Evolutionary conservation across 2,329 filamentous ascomycete genomes (phyloP).

Genomic region (Ophiocordyceps camponoti-leonardi): DNA sequence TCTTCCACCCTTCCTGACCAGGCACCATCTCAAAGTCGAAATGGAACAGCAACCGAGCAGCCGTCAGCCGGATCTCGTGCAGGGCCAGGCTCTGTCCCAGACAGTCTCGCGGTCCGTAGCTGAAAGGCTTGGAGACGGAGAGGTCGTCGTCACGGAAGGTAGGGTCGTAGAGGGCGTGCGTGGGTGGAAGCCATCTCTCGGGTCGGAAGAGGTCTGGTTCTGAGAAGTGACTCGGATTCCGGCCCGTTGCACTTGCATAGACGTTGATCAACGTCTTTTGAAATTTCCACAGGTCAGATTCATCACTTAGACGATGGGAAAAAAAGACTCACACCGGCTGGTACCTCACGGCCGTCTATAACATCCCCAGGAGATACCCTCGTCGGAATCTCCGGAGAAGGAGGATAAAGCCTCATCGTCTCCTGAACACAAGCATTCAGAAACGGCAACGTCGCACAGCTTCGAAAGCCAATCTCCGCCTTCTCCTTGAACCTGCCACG

Average conservation of each 20-base stretch:
- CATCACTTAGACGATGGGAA: neutral
- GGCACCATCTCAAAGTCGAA: conserved; percentile 20
- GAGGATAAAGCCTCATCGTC: conserved; percentile 22
- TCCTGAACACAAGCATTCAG: conserved; percentile 25
- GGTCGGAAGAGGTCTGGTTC: conserved; percentile 27
- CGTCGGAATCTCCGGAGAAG: conserved; percentile 11
- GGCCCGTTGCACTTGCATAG: conserved; percentile 25
- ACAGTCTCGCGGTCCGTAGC: conserved; percentile 20
- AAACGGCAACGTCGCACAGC: conserved; percentile 12
- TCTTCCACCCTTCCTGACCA: neutral
- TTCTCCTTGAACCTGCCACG: conserved; percentile 13
- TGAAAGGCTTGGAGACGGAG: conserved; percentile 19
- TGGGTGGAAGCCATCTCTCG: conserved; percentile 22
- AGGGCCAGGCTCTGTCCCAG: conserved; percentile 24
- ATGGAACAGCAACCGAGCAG: conserved; percentile 25
- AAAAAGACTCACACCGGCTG: conserved; percentile 13
- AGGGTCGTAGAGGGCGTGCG: conserved; percentile 13
- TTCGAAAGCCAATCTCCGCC: conserved; percentile 21
- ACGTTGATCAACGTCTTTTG: conserved; percentile 23
- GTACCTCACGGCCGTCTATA: conserved; percentile 16
- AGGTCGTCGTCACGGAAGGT: conserved; percentile 21
- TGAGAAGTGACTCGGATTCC: conserved; percentile 24
- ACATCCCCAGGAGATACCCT: conserved; percentile 13
- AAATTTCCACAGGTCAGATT: too few species aligned
- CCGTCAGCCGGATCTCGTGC: conserved; percentile 27